A percentile compares a stretch with the other conserved stretches of the same genome.
phyloP scores from a whole-genome alignment of 1,284 basidiomycete genomes.

The Coniferiporia sulphurascens region DNA sequence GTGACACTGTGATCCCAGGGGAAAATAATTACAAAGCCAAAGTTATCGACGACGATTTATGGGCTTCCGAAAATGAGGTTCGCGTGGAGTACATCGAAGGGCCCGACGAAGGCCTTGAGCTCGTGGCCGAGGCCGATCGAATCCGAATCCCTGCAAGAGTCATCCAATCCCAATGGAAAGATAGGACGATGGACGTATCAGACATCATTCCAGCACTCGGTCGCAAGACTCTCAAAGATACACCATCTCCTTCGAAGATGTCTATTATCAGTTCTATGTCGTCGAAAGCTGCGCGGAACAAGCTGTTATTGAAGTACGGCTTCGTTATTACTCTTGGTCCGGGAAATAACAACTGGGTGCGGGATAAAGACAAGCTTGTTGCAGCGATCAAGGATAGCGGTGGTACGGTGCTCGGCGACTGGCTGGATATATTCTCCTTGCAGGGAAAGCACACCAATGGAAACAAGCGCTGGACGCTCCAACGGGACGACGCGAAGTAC shows the following conservation, averaged over 20 bases:
- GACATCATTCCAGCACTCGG: conserved; percentile 37
- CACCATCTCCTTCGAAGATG: conserved; percentile 43
- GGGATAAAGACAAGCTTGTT: conserved; percentile 37
- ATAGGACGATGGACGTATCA: conserved; percentile 39
- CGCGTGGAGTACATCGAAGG: conserved; percentile 38
- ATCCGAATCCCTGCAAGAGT: conserved; percentile 46
- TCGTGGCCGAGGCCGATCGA: conserved; percentile 28
- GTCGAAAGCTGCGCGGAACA: conserved; percentile 25
- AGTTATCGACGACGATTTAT: conserved; percentile 34
- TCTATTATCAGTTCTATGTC: conserved; percentile 30
- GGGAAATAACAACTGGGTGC: conserved; percentile 20
- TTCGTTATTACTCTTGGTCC: conserved; percentile 45
- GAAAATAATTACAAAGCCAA: conserved; percentile 26
- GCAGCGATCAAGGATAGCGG: conserved; percentile 48
- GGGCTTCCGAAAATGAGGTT: conserved; percentile 32
- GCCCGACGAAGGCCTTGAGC: conserved; percentile 28
- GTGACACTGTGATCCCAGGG: conserved; percentile 47
- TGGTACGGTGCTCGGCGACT: conserved; percentile 59
- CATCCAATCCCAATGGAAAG: conserved; percentile 47
- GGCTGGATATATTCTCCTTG: conserved; percentile 62
- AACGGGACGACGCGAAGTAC: conserved; percentile 43
- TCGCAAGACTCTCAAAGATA: conserved; percentile 28
- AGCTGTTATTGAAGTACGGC: conserved; percentile 40
- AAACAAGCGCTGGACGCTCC: conserved; percentile 49
- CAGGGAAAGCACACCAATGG: conserved; percentile 40